Base-by-base conservation (phyloP, 1,284 basidiomycete genomes). In the Moesziomyces parantarcticus region DNA sequence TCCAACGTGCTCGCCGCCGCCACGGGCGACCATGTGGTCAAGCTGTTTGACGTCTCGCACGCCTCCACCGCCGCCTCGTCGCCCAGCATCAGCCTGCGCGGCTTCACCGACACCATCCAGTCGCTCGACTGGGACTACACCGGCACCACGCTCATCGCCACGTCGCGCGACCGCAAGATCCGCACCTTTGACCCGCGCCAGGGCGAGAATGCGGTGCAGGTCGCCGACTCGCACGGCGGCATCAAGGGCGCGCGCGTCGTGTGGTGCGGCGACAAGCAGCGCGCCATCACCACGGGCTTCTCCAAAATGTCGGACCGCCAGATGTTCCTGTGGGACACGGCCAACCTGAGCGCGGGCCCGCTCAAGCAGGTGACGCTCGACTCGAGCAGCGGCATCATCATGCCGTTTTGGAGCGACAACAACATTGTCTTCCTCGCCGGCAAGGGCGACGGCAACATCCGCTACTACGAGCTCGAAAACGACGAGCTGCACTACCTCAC, bases 341-440 rank as follows among this genome's bases (percentile, higher is more conserved):
- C 52, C 4, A 73, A 76, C 40, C 52, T 81, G 23, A 36, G 51
- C 13, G 43, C 65, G 25, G 71, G 71, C 8, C 79, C 79, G 13
- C 34, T 81, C 39, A 70, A 63, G 47, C 58, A 68, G 44, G 49
- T 79, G 46, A 76, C 68, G 7, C 65, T 83, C 42, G 82, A 83
- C 71, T 60, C 76, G 5, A 69, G 61, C 32, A 92, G 91, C 57
- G 95, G 96, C 50, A 93, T 97, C 41, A 85, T 97, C 53, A 97
- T 98, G 93, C 96, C 96, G 1, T 97, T 96, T 89, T 99, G 93
- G 90, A 90, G 89, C 48, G 94, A 97, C 60, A 88, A 87, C 68
- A 78, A 78, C 67, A 75, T 98, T 59, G 87, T 97, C 63, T 97
- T 97, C 89, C 88, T 98, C 65, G 94, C 87, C 39, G 88, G 88